Conservation (phyloP, 768 basidiomycete genomes). For the Collybiopsis confluens region DNA sequence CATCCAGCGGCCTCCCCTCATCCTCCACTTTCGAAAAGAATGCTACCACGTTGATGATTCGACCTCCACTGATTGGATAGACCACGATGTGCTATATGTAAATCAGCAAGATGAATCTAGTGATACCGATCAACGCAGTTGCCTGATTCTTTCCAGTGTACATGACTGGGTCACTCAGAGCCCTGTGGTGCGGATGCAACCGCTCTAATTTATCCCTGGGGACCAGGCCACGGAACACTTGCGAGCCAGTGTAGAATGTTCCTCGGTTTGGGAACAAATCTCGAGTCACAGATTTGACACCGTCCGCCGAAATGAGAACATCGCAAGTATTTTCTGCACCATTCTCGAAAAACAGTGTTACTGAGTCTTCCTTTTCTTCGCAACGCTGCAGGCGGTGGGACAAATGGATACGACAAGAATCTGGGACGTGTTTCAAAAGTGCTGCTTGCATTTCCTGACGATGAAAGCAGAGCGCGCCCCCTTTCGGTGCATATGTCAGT, state of each 20-base stretch:
- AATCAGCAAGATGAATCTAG: neutral
- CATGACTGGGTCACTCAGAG: conserved; percentile 21
- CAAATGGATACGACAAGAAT: conserved; percentile 27
- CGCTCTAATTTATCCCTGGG: conserved; percentile 20
- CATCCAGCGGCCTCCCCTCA: conserved; percentile 27
- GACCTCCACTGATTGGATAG: conserved; percentile 48
- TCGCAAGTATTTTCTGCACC: conserved; percentile 25
- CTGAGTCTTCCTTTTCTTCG: conserved; percentile 12
- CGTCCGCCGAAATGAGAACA: conserved; percentile 38
- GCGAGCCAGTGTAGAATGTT: conserved; percentile 33
- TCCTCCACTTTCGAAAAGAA: conserved; percentile 29
- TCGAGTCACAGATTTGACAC: conserved; percentile 24
- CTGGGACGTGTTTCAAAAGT: conserved; percentile 31
- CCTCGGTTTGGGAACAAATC: conserved; percentile 19
- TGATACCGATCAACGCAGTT: neutral
- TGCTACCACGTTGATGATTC: conserved; percentile 46
- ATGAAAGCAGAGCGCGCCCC: conserved; percentile 26
- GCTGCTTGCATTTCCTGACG: conserved; percentile 42
- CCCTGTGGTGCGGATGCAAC: conserved; percentile 26
- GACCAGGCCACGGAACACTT: conserved; percentile 35
- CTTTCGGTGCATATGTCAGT: too few species aligned
- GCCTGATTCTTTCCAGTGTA: conserved; percentile 19
- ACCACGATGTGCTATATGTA: conserved; percentile 38
- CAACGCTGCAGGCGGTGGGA: conserved; percentile 39
- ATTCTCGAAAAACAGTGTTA: conserved; percentile 21